Base-by-base conservation (phyloP, 75 land plant species). In the Azolla pinnata region DNA sequence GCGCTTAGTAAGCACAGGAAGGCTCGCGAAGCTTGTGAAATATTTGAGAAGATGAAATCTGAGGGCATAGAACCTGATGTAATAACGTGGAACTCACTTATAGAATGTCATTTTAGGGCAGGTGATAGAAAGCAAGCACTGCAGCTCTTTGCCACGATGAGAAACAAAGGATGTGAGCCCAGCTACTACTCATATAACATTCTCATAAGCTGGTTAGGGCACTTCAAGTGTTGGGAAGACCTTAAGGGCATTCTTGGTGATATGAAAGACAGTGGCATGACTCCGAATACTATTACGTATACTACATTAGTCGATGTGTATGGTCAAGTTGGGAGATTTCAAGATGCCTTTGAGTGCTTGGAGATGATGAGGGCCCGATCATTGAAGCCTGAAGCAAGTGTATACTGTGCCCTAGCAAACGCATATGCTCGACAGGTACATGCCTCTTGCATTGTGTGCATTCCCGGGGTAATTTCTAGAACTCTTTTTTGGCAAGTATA, bases 371-470 rank as follows among this genome's bases (percentile, higher is more conserved):
- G 77, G 35, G 67, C 77, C 26, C 64, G 54, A n/a, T 87, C 86
- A 17, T 35, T 83, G 68, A 75, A 83, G 34, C 96, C 96, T 20
- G 76, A 87, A 0, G 50, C 83, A 4, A 79, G 76, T 45, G 92
- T 83, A 77, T 93, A 93, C 59, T 79, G 87, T 71, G 98, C 98
- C 4, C 63, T 93, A 32, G 93, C 92, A 42, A 89, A 88, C 73
- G 98, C 90, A 0, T 89, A 85, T 79, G 98, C 98, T 17, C 86
- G 83, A 62, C 80, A 74, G 84, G 97, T 91, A 80, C 44, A 69
- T 56, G 3, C 31, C 31, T n/a, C n/a, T n/a, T n/a, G n/a, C n/a
- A n/a, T n/a, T n/a, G n/a, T n/a, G n/a, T n/a, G n/a, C n/a, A n/a
- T n/a, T n/a, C n/a, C n/a, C n/a, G n/a, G n/a, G n/a, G n/a, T n/a